Evolutionary conservation across 139 green algal species (phyloP).

Genomic region (Chlorella sp.): DNA sequence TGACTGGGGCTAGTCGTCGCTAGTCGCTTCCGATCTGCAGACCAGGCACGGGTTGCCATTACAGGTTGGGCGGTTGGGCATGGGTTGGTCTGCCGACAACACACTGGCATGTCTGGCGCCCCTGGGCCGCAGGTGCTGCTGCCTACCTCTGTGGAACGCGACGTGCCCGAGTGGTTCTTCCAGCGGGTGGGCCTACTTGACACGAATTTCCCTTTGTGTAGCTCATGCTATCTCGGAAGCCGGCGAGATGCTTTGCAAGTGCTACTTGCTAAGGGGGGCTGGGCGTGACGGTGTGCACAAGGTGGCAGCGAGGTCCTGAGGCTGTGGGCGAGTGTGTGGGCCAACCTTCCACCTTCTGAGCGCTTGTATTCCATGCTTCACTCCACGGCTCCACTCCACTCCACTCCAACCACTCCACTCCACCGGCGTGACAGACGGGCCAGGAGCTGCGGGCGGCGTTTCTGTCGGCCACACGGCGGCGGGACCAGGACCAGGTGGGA

Average conservation of each 20-base stretch:
- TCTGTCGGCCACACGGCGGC: constrained; percentile 33
- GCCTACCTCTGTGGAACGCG: constrained; percentile 56
- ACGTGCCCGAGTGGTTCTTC: constrained; percentile 81
- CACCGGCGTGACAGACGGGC: constrained; percentile 38
- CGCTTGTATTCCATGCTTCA: too few relatives aligned
- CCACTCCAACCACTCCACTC: too few relatives aligned
- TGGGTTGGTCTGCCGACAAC: background rate
- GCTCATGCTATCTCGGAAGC: too few relatives aligned
- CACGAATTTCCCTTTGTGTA: too few relatives aligned
- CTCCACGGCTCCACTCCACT: too few relatives aligned
- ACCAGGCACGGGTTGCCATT: background rate
- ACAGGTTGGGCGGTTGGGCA: background rate
- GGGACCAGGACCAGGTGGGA: constrained; percentile 43
- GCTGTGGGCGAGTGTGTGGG: too few relatives aligned
- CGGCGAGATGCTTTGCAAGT: too few relatives aligned
- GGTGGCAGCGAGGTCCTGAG: too few relatives aligned
- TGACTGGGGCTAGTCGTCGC: background rate
- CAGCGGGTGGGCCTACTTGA: constrained; percentile 27
- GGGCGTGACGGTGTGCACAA: too few relatives aligned
- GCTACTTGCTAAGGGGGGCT: too few relatives aligned
- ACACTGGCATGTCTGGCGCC: background rate
- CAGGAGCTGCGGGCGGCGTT: constrained; percentile 72
- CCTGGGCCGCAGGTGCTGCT: constrained; percentile 59
- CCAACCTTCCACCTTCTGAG: too few relatives aligned
- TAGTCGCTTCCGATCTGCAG: background rate